phyloP scores from a whole-genome alignment of 768 basidiomycete species.

The Ramaria rubella region DNA sequence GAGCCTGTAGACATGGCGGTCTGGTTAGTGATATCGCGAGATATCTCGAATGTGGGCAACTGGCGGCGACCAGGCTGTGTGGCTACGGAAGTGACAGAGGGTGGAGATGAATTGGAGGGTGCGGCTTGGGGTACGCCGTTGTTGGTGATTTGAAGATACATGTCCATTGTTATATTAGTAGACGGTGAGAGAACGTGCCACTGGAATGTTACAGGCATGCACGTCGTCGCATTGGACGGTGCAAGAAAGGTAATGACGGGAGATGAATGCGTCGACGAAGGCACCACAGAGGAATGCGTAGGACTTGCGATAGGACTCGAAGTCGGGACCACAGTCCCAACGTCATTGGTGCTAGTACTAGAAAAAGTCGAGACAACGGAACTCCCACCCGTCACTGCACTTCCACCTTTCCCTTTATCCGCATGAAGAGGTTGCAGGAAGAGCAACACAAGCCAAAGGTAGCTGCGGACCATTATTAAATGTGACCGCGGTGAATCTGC shows the following conservation, averaged over 20 bases:
- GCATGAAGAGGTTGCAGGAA: neutral
- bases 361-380: neutral
- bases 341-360: neutral
- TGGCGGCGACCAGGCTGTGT: neutral
- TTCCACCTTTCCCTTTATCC: neutral
- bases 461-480: neutral
- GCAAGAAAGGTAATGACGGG: neutral
- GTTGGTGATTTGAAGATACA: neutral
- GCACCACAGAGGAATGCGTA: neutral
- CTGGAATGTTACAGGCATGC: neutral
- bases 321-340: neutral
- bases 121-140: neutral
- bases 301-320: neutral
- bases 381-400: neutral
- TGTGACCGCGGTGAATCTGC: too few relatives aligned
- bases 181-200: neutral
- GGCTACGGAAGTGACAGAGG: neutral
- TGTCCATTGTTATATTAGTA: neutral
- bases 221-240: constrained; percentile 1
- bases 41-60: constrained; percentile 9
- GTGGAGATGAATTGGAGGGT: neutral
- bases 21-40: constrained; percentile 23
- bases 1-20: constrained; percentile 18
- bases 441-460: neutral
- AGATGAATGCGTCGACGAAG: neutral